Percentiles rank a stretch among this genome's conserved stretches.
phyloP scores from a whole-genome alignment of 2,329 filamentous ascomycete genomes.

The Aplosporella prunicola region DNA sequence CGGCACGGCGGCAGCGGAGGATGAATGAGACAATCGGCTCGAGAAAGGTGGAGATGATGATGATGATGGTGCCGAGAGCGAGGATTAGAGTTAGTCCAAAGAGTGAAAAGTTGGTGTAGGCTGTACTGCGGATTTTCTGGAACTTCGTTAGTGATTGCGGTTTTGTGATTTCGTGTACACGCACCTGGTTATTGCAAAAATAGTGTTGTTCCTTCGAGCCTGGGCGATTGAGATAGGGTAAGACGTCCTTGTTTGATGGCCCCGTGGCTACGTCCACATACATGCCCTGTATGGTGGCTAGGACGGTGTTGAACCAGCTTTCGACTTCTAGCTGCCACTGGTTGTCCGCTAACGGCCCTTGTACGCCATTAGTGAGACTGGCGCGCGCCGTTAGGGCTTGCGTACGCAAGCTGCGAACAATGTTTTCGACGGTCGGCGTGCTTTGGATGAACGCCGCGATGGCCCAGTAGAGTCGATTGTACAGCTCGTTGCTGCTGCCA shows the following conservation, averaged over 20 bases:
- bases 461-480: too few relatives aligned
- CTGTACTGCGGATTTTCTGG: constrained; percentile 14
- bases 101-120: constrained; percentile 15
- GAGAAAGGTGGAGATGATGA: constrained; percentile 12
- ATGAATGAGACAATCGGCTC: constrained; percentile 1
- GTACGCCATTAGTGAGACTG: constrained; percentile 7
- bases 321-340: constrained; percentile 16
- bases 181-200: background rate
- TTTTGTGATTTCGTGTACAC: too few relatives aligned
- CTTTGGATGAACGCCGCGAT: too few relatives aligned
- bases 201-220: background rate
- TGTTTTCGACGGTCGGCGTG: too few relatives aligned
- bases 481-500: too few relatives aligned
- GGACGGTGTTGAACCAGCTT: constrained; percentile 7
- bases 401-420: background rate
- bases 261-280: constrained; percentile 2
- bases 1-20: constrained; percentile 5
- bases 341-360: constrained; percentile 12
- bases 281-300: constrained; percentile 11
- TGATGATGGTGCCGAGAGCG: constrained; percentile 14
- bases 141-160: too few relatives aligned
- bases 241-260: background rate
- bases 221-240: background rate
- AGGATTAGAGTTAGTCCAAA: constrained; percentile 19
- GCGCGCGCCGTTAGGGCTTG: constrained; percentile 6